Evolutionary conservation across 495 filamentous ascomycete species (phyloP).

Genomic region (Chlorociboria aeruginascens): DNA sequence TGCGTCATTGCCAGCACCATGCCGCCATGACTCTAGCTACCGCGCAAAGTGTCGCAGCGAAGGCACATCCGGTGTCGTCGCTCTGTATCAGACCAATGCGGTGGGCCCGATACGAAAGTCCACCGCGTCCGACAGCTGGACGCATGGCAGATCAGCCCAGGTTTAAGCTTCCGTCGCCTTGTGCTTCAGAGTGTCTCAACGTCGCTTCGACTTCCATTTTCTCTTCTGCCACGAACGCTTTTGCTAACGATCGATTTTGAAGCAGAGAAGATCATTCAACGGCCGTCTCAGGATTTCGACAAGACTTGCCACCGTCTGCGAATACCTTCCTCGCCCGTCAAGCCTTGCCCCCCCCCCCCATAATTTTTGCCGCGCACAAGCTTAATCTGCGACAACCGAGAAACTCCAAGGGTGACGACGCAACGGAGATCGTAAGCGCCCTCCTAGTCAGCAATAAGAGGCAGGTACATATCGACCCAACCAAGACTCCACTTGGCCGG

Average conservation of each 20-base stretch:
- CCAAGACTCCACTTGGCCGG: no score
- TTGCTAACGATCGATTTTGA: conserved; percentile 16
- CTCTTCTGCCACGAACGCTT: conserved; percentile 12
- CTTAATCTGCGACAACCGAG: conserved; percentile 5
- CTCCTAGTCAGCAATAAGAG: background rate
- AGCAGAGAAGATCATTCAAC: conserved; percentile 13
- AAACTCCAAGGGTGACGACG: background rate
- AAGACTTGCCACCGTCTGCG: background rate
- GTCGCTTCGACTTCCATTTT: conserved; percentile 8
- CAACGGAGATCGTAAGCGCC: background rate
- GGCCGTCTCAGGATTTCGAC: conserved; percentile 11
- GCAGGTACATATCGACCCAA: background rate
- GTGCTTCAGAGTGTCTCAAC: conserved; percentile 17
- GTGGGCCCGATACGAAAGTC: background rate
- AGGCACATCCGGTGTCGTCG: background rate
- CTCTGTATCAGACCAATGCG: background rate
- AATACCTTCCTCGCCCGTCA: conserved; percentile 1
- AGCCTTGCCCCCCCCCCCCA: conserved; percentile 1
- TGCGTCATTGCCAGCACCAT: no score
- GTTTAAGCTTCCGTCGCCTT: conserved; percentile 18
- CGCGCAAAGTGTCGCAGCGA: background rate
- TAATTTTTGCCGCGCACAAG: conserved; percentile 3
- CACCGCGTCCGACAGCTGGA: background rate
- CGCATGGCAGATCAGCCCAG: conserved; percentile 1
- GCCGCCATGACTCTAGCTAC: no score